Evolutionary conservation across 495 filamentous ascomycete species (phyloP).

Genomic region (Penicillium pancosmium): DNA sequence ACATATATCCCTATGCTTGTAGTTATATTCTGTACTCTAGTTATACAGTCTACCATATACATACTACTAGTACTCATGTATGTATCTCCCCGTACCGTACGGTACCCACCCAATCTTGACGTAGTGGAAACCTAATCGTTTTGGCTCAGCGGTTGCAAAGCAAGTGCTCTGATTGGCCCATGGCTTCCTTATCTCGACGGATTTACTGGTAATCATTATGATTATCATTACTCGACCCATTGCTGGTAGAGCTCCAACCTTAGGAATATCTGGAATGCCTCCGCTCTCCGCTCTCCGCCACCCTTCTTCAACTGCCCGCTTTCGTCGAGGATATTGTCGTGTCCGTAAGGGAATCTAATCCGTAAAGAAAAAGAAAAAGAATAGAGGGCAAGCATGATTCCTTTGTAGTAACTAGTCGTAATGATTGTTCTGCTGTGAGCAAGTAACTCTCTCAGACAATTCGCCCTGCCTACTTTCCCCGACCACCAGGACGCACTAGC

Average conservation of each 20-base stretch:
- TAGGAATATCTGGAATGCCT: slow-evolving; percentile 18
- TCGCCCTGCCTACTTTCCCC: too few relatives aligned
- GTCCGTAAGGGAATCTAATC: not conserved
- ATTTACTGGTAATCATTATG: slow-evolving; percentile 35
- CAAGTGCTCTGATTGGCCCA: slow-evolving; percentile 35
- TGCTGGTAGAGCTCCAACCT: slow-evolving; percentile 3
- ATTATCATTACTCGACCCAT: slow-evolving; percentile 30
- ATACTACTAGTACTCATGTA: too few relatives aligned
- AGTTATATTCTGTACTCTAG: too few relatives aligned
- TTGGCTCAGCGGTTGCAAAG: slow-evolving; percentile 37
- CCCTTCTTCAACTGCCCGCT: slow-evolving; percentile 1
- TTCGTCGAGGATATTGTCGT: slow-evolving; percentile 10
- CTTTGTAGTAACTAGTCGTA: not conserved
- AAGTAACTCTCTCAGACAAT: too few relatives aligned
- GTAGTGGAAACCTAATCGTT: slow-evolving; percentile 48
- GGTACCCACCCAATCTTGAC: slow-evolving; percentile 31
- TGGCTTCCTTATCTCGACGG: slow-evolving; percentile 38
- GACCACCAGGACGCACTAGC: too few relatives aligned
- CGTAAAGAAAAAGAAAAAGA: not conserved
- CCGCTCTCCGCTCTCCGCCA: not conserved
- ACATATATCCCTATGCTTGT: too few relatives aligned
- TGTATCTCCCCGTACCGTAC: too few relatives aligned
- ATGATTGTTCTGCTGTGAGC: too few relatives aligned
- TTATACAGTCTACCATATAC: too few relatives aligned
- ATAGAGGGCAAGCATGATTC: not conserved